Evolutionary conservation across 2,329 filamentous ascomycete species (phyloP).

Genomic region (Curvularia sp.): DNA sequence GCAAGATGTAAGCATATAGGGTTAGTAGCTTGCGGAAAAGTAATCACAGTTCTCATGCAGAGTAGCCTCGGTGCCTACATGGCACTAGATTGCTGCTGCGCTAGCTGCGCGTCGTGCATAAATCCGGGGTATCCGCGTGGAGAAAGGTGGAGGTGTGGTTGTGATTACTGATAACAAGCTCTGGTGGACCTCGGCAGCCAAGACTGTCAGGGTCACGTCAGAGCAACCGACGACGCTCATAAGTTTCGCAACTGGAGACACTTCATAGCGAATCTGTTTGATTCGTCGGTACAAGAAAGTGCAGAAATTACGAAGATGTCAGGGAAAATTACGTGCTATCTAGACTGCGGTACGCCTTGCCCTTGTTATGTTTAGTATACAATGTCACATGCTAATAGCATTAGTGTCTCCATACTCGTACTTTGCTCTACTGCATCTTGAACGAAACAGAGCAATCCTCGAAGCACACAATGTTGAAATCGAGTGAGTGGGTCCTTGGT

Average conservation of each 20-base stretch:
- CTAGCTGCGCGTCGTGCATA: conserved; percentile 1
- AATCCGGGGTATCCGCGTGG: conserved; percentile 8
- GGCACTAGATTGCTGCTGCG: neutral
- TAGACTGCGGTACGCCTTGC: conserved; percentile 67
- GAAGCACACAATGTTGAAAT: conserved; percentile 66
- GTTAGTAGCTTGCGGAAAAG: neutral
- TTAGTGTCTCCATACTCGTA: conserved; percentile 68
- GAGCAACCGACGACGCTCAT: conserved; percentile 10
- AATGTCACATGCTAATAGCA: conserved; percentile 18
- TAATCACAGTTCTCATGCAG: conserved; percentile 6
- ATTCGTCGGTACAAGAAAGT: neutral
- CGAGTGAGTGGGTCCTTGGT: conserved; percentile 61
- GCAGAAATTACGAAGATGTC: conserved; percentile 55
- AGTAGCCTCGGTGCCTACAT: conserved; percentile 3
- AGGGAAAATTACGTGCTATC: conserved; percentile 68
- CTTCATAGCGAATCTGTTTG: neutral
- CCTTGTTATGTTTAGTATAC: neutral
- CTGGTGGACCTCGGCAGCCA: conserved; percentile 36
- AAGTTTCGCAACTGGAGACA: neutral
- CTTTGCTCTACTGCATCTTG: conserved; percentile 64
- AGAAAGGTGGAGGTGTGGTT: conserved; percentile 5
- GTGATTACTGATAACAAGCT: conserved; percentile 32
- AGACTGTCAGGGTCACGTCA: conserved; percentile 15
- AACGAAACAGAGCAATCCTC: conserved; percentile 62
- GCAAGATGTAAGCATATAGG: neutral